Evolutionary conservation across 176 grass and related monocot genomes (phyloP).

Genomic region (Carex littledalei): DNA sequence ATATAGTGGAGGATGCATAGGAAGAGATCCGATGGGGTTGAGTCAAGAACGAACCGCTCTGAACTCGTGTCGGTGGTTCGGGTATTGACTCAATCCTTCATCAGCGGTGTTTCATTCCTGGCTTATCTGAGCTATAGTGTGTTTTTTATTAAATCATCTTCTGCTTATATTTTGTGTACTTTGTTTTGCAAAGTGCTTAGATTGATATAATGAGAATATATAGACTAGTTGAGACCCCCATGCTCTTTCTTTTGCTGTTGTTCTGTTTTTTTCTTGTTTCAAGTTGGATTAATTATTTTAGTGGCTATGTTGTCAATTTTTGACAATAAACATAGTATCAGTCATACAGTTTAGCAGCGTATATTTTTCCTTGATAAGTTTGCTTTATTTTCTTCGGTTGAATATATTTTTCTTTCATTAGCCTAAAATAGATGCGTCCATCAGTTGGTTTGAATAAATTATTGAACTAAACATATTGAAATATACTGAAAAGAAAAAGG

Average conservation of each 20-base stretch:
- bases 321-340: neutral
- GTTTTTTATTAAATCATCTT: neutral
- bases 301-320: neutral
- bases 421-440: neutral
- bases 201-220: neutral
- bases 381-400: neutral
- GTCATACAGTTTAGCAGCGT: neutral
- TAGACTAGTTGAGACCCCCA: too few species aligned
- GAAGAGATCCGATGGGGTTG: slow-evolving; percentile 35
- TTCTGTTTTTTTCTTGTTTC: neutral
- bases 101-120: neutral
- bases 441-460: neutral
- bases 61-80: slow-evolving; percentile 39
- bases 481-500: neutral
- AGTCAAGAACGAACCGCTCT: slow-evolving; percentile 91
- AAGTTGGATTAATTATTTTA: neutral
- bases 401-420: neutral
- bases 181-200: slow-evolving; percentile 2
- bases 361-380: neutral
- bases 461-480: neutral
- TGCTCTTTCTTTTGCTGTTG: neutral
- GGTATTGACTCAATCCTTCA: slow-evolving; percentile 42
- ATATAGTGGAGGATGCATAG: neutral
- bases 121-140: slow-evolving; percentile 17
- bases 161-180: slow-evolving; percentile 18